Evolutionary conservation across 306 rosid genomes (phyloP).

Genomic region (Fagus sylvatica): DNA sequence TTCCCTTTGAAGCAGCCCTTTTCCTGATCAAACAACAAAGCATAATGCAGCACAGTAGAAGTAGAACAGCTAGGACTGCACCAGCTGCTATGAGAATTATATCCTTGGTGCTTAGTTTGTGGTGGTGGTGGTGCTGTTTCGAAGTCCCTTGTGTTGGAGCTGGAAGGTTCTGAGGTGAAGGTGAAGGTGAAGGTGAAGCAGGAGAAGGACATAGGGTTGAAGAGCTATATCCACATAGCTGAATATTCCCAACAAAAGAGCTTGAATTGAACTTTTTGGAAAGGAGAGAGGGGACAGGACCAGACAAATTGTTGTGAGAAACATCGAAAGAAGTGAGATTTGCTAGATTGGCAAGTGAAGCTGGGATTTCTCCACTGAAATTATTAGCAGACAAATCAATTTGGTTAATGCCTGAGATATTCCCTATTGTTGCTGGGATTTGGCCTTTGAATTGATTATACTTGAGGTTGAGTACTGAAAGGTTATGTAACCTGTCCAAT

Average conservation of each 20-base stretch:
- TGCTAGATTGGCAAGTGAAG: constrained; percentile 53
- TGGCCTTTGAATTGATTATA: constrained; percentile 66
- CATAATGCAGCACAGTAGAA: constrained; percentile 71
- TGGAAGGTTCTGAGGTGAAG: constrained; percentile 51
- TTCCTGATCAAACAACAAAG: constrained; percentile 66
- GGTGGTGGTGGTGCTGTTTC: constrained; percentile 35
- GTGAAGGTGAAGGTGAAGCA: constrained; percentile 28
- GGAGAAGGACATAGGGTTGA: constrained; percentile 68
- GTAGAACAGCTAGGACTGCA: constrained; percentile 57
- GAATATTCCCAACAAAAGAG: constrained; percentile 76
- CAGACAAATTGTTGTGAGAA: constrained; percentile 86
- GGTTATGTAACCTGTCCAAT: constrained; percentile 53
- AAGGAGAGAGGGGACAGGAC: constrained; percentile 65
- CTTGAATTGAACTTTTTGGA: constrained; percentile 77
- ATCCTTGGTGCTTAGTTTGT: constrained; percentile 68
- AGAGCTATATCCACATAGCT: constrained; percentile 63
- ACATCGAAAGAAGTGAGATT: constrained; percentile 76
- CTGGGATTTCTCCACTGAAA: constrained; percentile 64
- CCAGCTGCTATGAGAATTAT: constrained; percentile 85
- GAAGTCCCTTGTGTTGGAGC: constrained; percentile 46
- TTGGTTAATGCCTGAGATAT: constrained; percentile 56
- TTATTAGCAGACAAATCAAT: constrained; percentile 72
- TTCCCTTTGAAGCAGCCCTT: constrained; percentile 55
- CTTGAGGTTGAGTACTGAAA: constrained; percentile 61
- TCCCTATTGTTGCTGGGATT: constrained; percentile 76